A percentile compares a stretch with the other conserved stretches of the same genome.
Evolutionary conservation across 2,329 filamentous ascomycete genomes (phyloP).

Genomic region (Hawksworthiomyces lignivorus): DNA sequence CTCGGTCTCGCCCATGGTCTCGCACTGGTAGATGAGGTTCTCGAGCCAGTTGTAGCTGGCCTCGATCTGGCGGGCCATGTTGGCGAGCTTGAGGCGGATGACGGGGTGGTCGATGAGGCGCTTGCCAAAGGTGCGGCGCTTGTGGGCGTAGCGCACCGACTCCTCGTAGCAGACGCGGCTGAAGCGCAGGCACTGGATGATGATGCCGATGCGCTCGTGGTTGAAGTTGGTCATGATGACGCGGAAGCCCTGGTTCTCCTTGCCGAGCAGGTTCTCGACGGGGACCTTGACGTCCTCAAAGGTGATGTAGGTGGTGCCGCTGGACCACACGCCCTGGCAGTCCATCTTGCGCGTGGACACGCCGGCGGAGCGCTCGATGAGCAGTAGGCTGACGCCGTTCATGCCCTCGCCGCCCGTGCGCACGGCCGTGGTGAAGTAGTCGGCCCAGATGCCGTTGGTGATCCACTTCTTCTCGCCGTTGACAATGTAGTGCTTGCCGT

Average conservation of each 20-base stretch:
- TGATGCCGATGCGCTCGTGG: constrained; percentile 97
- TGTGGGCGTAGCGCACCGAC: constrained; percentile 92
- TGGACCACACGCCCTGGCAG: constrained; percentile 95
- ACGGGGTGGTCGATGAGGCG: constrained; percentile 94
- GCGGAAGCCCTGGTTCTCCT: constrained; percentile 97
- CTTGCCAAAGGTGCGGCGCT: constrained; percentile 94
- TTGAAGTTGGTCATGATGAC: constrained; percentile 99
- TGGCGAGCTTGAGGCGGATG: constrained; percentile 92
- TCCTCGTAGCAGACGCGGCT: constrained; percentile 96
- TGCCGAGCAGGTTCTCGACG: constrained; percentile 96
- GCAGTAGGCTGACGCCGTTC: constrained; percentile 83
- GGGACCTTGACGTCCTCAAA: constrained; percentile 99
- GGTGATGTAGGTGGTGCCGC: constrained; percentile 92
- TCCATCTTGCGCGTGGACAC: constrained; percentile 95
- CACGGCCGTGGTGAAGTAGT: constrained; percentile 97
- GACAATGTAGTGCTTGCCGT: constrained; percentile 98
- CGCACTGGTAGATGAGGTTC: constrained; percentile 86
- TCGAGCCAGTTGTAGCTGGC: constrained; percentile 96
- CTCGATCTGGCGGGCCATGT: constrained; percentile 98
- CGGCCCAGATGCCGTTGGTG: constrained; percentile 92
- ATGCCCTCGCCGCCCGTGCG: constrained; percentile 83
- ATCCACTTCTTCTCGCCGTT: constrained; percentile 99
- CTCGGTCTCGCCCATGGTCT: constrained; percentile 88
- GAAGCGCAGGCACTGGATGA: constrained; percentile 95
- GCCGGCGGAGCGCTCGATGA: constrained; percentile 85